phyloP scores from a whole-genome alignment of 352 stramenopile species.

The Pythium graminicola region DNA sequence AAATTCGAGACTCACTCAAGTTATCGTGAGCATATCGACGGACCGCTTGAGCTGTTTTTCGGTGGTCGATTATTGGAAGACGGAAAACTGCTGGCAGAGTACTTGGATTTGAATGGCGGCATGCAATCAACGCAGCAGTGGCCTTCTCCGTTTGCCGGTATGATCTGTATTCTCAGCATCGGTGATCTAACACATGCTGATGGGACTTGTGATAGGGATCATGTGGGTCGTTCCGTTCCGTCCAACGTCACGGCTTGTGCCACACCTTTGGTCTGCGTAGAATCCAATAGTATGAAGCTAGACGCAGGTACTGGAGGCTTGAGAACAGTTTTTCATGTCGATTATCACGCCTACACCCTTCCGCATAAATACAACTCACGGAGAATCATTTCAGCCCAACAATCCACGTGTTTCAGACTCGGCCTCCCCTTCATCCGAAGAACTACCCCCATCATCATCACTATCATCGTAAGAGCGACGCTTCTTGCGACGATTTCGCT shows the following conservation, averaged over 20 bases:
- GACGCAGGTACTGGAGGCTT: neutral
- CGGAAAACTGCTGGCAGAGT: conserved; percentile 33
- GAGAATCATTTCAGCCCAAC: conserved; percentile 35
- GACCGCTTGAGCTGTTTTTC: conserved; percentile 38
- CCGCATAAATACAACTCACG: conserved; percentile 15
- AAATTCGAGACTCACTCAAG: conserved; percentile 31
- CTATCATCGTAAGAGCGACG: conserved; percentile 38
- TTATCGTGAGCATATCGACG: conserved; percentile 35
- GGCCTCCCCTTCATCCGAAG: conserved; percentile 23
- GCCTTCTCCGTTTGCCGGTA: conserved; percentile 46
- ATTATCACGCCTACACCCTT: conserved; percentile 9
- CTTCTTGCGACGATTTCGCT: conserved; percentile 17
- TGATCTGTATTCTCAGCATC: too few species aligned
- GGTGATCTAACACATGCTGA: too few species aligned
- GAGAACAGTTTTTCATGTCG: conserved; percentile 1
- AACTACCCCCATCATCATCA: conserved; percentile 20
- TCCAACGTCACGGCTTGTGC: conserved; percentile 16
- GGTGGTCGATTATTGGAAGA: conserved; percentile 37
- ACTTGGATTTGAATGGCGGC: conserved; percentile 19
- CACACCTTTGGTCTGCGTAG: conserved; percentile 2
- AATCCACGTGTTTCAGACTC: conserved; percentile 42
- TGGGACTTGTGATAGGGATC: conserved; percentile 31
- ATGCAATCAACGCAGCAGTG: conserved; percentile 13
- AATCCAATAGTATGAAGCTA: neutral
- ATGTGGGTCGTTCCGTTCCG: conserved; percentile 58